phyloP scores from a whole-genome alignment of 2,329 filamentous ascomycete genomes.

The Clonostachys chloroleuca region DNA sequence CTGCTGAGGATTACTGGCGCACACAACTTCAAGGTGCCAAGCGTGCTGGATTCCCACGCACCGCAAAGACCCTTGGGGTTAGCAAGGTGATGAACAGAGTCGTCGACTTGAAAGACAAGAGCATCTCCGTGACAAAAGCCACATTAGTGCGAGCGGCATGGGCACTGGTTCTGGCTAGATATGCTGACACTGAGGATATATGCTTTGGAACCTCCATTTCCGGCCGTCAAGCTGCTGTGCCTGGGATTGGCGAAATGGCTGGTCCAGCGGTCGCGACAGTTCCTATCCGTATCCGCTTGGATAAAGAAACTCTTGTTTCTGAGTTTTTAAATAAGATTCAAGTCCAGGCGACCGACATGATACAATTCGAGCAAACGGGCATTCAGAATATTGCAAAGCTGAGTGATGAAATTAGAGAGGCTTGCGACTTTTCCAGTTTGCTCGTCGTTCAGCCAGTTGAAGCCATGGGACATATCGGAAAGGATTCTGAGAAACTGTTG shows the following conservation, averaged over 20 bases:
- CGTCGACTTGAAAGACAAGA: background rate
- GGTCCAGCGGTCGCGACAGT: slow-evolving; percentile 12
- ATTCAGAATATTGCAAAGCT: slow-evolving; percentile 10
- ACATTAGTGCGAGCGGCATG: slow-evolving; percentile 6
- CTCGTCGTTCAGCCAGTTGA: slow-evolving; percentile 7
- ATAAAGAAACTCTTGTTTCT: background rate
- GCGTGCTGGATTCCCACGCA: background rate
- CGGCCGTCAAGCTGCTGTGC: slow-evolving; percentile 11
- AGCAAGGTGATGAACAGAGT: background rate
- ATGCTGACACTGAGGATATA: slow-evolving; percentile 9
- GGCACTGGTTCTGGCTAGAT: slow-evolving; percentile 2
- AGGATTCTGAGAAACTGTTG: background rate
- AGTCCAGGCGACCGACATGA: slow-evolving; percentile 5
- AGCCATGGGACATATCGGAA: background rate
- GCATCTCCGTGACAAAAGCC: slow-evolving; percentile 8
- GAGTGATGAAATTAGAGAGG: slow-evolving; percentile 2
- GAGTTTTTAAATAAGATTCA: slow-evolving; percentile 4
- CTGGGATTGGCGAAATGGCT: slow-evolving; percentile 8
- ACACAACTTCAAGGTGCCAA: slow-evolving; percentile 3
- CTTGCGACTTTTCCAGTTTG: slow-evolving; percentile 9
- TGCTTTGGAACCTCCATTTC: slow-evolving; percentile 12
- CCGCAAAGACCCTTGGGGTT: background rate
- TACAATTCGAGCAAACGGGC: slow-evolving; percentile 9
- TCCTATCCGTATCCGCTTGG: slow-evolving; percentile 4
- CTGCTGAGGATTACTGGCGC: slow-evolving; percentile 4